Evolutionary conservation across 2,329 filamentous ascomycete genomes (phyloP).

Genomic region (Colletotrichum sp.): DNA sequence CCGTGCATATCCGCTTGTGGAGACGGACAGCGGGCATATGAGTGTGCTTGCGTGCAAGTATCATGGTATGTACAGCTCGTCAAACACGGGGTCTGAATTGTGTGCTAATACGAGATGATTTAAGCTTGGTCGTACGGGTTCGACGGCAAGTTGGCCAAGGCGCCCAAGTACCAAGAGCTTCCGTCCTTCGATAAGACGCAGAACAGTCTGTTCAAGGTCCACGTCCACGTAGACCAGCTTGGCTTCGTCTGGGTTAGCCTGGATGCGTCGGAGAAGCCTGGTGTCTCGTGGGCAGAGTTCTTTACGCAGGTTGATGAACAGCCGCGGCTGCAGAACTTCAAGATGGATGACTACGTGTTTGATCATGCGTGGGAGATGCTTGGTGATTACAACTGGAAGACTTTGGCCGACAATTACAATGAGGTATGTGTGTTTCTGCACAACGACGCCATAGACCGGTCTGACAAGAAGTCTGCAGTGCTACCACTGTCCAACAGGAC

Average conservation of each 20-base stretch:
- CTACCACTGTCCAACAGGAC: conserved; percentile 38
- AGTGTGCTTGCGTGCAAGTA: background rate
- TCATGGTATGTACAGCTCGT: background rate
- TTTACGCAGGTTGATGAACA: background rate
- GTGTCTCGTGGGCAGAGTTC: background rate
- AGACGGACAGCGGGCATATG: background rate
- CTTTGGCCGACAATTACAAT: background rate
- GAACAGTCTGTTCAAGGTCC: background rate
- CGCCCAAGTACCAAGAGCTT: background rate
- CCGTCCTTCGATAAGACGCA: background rate
- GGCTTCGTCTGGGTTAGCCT: background rate
- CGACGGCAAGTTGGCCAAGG: background rate
- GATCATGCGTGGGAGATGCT: background rate
- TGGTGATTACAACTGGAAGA: background rate
- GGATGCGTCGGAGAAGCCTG: background rate
- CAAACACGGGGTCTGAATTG: rapidly evolving
- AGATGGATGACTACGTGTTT: background rate
- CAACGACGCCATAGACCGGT: rapidly evolving
- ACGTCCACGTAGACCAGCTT: background rate
- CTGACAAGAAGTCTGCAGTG: background rate
- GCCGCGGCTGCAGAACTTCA: background rate
- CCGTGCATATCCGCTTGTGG: background rate
- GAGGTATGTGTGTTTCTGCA: background rate
- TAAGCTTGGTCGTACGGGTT: background rate
- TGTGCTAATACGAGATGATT: rapidly evolving